Evolutionary conservation across 805 yeast species (phyloP).

Genomic region (Sugiyamaella qingdaonensis): DNA sequence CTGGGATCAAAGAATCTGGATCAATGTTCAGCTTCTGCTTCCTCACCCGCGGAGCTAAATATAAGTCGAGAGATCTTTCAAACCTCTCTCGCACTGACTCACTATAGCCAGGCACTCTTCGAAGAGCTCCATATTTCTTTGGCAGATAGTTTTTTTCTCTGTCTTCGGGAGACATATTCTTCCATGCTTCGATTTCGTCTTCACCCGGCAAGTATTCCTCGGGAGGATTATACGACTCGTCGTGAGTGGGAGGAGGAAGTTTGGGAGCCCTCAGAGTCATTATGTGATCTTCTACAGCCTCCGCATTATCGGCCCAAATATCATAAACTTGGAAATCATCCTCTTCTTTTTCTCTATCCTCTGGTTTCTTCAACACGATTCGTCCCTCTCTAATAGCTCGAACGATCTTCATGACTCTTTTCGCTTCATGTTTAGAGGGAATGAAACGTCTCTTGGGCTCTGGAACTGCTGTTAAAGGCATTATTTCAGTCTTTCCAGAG

Average conservation of each 20-base stretch:
- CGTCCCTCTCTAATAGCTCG: conserved; percentile 95
- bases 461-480: conserved; percentile 91
- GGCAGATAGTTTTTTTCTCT: conserved; percentile 79
- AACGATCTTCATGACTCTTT: conserved; percentile 93
- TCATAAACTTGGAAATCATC: conserved; percentile 58
- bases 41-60: conserved; percentile 93
- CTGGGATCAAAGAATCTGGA: conserved; percentile 93
- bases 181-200: conserved; percentile 73
- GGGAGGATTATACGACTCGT: conserved; percentile 96
- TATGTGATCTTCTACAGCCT: conserved; percentile 65
- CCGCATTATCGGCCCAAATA: conserved; percentile 74
- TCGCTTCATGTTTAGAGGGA: conserved; percentile 96
- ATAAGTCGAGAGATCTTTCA: conserved; percentile 89
- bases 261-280: conserved; percentile 96
- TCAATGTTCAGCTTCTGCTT: conserved; percentile 87
- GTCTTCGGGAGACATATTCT: conserved; percentile 64
- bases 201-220: conserved; percentile 81
- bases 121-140: conserved; percentile 70
- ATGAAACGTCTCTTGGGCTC: conserved; percentile 97
- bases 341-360: conserved; percentile 37
- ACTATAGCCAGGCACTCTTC: conserved; percentile 91
- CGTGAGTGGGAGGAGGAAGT: conserved; percentile 91
- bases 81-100: conserved; percentile 84
- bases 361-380: conserved; percentile 68
- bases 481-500: conserved; percentile 72